Conservation (phyloP, 371 early-diverging fungal species). For the Rhizoclosmatium hyalinum region DNA sequence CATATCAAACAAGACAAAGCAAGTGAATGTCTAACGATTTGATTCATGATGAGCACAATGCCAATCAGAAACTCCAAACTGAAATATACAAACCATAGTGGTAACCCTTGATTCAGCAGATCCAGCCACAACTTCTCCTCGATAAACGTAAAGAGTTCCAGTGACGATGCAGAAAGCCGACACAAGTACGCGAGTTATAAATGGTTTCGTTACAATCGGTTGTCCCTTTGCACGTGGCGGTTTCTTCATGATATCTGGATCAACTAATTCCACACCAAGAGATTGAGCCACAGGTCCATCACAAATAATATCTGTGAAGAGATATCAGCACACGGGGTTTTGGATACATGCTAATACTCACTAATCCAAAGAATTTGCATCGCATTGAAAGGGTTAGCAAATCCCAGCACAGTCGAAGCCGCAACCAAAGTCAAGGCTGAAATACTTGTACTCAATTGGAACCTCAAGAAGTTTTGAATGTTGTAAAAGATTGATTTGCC, state of each 20-base stretch:
- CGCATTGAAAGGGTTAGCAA: constrained; percentile 92
- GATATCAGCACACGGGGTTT: background rate
- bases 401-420: constrained; percentile 81
- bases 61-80: constrained; percentile 15
- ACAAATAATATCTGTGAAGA: constrained; percentile 80
- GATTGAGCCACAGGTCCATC: constrained; percentile 94
- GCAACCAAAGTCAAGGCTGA: constrained; percentile 88
- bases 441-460: constrained; percentile 85
- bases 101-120: constrained; percentile 79
- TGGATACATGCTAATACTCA: constrained; percentile 27
- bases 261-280: constrained; percentile 85
- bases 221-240: constrained; percentile 79
- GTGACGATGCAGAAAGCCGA: constrained; percentile 82
- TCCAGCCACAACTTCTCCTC: constrained; percentile 79
- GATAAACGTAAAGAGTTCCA: constrained; percentile 87
- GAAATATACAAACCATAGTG: constrained; percentile 77
- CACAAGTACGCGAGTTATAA: constrained; percentile 78
- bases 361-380: constrained; percentile 97
- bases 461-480: constrained; percentile 89
- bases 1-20: constrained; percentile 95
- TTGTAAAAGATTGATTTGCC: constrained; percentile 93
- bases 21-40: constrained; percentile 81
- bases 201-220: constrained; percentile 76
- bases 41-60: background rate
- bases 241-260: constrained; percentile 81